Base-by-base conservation (phyloP, 192 early-diverging fungal species). In the Backusella luteola region DNA sequence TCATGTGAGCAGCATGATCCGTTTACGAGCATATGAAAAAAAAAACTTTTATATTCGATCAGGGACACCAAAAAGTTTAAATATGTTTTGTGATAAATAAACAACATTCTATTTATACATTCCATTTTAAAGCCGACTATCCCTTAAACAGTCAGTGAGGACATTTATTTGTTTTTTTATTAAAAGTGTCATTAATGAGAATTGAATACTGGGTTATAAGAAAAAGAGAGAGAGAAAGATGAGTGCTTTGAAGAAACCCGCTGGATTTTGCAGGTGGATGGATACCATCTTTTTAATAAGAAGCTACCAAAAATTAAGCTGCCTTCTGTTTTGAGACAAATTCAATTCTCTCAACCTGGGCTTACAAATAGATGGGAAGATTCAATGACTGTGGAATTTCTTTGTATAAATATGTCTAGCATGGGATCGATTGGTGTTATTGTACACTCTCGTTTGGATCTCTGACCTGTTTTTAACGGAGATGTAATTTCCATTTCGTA, bases 121-220 rank as follows among this genome's bases (percentile, higher is more conserved):
- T 59, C 53, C 53, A 59, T 59, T 59, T 59, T 59, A 59, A 59
- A 59, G 53, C 14, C 9, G 53, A 26, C 53, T 59, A 59, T 59
- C 15, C 19, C 19, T 49, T 49, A 49, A 49, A 49, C 15, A 49
- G 17, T 49, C 46, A 49, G 46, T 19, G 46, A n/a, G 46, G 46
- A n/a, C 9, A 39, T 39, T 39, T 39, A 1, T n/a, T 49, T 49
- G 5, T 49, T 49, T 49, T 19, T 49, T 49, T 49, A 44, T 49
- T 49, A 49, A 49, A 49, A 49, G 7, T 39, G 9, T 39, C 38
- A 12, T 9, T 12, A 8, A n/a, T 44, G 42, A 44, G 15, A 17
- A 17, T 44, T 44, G 42, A 44, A 44, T 4, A 17, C 4, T 44
- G 4, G 14, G 3, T 14, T 44, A 4, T 44, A 44, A 39, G 11